Evolutionary conservation across 2,329 filamentous ascomycete genomes (phyloP), one percentile per base, ranked within the genome.

Genomic region (Ploettnerulaceae sp.): DNA sequence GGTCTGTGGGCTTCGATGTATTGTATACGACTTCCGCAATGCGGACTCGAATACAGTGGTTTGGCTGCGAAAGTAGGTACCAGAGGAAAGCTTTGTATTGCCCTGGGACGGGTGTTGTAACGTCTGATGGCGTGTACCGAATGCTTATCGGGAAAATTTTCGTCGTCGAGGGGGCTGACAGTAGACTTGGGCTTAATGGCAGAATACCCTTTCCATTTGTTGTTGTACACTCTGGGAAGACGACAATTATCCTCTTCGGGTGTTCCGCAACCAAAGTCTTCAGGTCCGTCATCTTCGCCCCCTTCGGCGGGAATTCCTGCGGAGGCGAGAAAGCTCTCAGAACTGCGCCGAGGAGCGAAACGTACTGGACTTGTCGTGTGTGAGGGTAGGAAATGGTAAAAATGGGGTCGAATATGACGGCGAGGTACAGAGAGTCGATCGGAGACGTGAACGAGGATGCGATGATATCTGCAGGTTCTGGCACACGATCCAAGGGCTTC

Each of bases 371-470:
- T 49, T 82, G 78, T 36, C 80, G 77, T 3, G 81, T 84, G 49
- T 74, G 71, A 0, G 90, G 89, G 66, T 89, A 96, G 0, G 85
- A 88, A 35, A 86, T 73, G 8, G 89, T 94, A 69, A 98, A 97
- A 64, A 98, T 77, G 2, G 93, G 93, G 64, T 96, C 89, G 71
- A 97, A 98, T 61, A 97, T 89, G 53, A 89, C 90, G 49, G 93
- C 89, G 18, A 98, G 81, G 67, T 97, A 98, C 47, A 98, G 72
- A 12, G 89, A 84, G 66, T 98, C 93, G 64, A 98, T 79, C 7
- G 93, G 93, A 7, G 87, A 94, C 25, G 90, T 96, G 65, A 90
- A 93, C 52, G 89, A 93, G 41, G 87, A 85, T 38, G 89, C 90
- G 59, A 98, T 93, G 57, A 98, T 75, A 46, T 84, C 86, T 36